A percentile compares a stretch with the other conserved stretches of the same genome.
phyloP scores from a whole-genome alignment of 345 rosid species.

The Populus tremula region DNA sequence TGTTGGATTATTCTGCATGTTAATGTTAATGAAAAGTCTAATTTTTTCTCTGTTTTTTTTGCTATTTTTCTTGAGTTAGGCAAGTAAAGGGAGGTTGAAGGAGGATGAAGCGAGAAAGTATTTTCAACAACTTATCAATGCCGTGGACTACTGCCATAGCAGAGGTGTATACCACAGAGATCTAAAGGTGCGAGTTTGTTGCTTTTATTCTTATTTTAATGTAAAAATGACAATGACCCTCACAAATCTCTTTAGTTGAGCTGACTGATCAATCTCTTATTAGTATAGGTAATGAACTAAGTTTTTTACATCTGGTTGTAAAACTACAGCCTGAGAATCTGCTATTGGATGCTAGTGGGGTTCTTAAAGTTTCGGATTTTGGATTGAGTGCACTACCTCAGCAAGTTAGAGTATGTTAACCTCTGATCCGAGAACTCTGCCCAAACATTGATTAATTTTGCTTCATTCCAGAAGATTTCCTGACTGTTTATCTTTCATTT shows the following conservation, averaged over 20 bases:
- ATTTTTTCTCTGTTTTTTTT: constrained; percentile 10
- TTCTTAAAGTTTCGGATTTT: constrained; percentile 91
- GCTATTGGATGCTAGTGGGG: constrained; percentile 80
- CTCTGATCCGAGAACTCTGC: background rate
- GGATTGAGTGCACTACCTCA: constrained; percentile 98
- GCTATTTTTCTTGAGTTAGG: constrained; percentile 37
- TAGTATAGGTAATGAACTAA: background rate
- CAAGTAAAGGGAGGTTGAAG: constrained; percentile 86
- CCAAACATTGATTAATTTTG: background rate
- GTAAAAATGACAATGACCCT: background rate
- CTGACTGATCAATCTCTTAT: background rate
- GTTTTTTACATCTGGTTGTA: constrained; percentile 12
- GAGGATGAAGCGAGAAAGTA: constrained; percentile 95
- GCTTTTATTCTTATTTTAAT: background rate
- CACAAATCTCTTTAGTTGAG: background rate
- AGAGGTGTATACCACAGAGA: constrained; percentile 95
- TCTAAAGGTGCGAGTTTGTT: constrained; percentile 60
- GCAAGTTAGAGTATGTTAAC: constrained; percentile 84
- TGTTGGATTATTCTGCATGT: background rate
- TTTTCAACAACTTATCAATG: constrained; percentile 94
- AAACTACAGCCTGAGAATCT: constrained; percentile 87
- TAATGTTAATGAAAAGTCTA: background rate
- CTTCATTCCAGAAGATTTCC: constrained; percentile 1
- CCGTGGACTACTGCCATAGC: constrained; percentile 96
- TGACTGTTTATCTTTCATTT: constrained; percentile 16